Conservation (phyloP, 345 rosid species). For the Hibiscus trionum region DNA sequence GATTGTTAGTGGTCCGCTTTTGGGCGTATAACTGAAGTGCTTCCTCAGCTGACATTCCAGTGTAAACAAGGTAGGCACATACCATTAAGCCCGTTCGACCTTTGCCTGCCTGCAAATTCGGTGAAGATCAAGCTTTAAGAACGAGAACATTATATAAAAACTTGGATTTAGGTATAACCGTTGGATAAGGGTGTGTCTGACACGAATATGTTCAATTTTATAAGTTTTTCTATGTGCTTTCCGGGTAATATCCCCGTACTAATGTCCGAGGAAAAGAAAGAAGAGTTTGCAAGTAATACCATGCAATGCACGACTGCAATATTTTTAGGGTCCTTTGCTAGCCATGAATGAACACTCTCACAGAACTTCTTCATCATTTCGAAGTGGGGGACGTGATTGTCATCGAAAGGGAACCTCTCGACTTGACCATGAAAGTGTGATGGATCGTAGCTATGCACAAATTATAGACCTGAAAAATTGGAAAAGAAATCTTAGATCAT, state of each 20-base stretch:
- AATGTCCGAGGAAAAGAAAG: not conserved
- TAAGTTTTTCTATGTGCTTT: too few relatives aligned
- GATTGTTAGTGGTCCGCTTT: slow-evolving; percentile 83
- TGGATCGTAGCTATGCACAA: slow-evolving; percentile 79
- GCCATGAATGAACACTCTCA: slow-evolving; percentile 78
- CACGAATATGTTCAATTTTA: not conserved
- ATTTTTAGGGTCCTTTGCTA: slow-evolving; percentile 58
- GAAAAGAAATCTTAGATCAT: not conserved
- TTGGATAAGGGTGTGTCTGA: not conserved
- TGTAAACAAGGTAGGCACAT: slow-evolving; percentile 71
- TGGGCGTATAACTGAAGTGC: slow-evolving; percentile 82
- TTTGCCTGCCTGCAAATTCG: slow-evolving; percentile 75
- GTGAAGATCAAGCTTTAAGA: not conserved
- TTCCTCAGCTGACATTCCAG: slow-evolving; percentile 74
- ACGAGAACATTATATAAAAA: not conserved
- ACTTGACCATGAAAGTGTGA: slow-evolving; percentile 71
- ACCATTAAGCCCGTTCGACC: slow-evolving; percentile 95
- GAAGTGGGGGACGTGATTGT: slow-evolving; percentile 87
- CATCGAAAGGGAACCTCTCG: slow-evolving; percentile 79
- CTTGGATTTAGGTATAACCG: too few relatives aligned
- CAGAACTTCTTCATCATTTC: slow-evolving; percentile 70
- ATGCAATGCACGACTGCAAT: slow-evolving; percentile 87
- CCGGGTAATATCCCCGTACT: not conserved
- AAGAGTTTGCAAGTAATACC: slow-evolving; percentile 33
- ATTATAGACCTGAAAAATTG: slow-evolving; percentile 51